These are phyloP conservation scores for Buxus sempervirens DNA, from an alignment of 164 flowering plant species.

Conservation along the genomic window DNA sequence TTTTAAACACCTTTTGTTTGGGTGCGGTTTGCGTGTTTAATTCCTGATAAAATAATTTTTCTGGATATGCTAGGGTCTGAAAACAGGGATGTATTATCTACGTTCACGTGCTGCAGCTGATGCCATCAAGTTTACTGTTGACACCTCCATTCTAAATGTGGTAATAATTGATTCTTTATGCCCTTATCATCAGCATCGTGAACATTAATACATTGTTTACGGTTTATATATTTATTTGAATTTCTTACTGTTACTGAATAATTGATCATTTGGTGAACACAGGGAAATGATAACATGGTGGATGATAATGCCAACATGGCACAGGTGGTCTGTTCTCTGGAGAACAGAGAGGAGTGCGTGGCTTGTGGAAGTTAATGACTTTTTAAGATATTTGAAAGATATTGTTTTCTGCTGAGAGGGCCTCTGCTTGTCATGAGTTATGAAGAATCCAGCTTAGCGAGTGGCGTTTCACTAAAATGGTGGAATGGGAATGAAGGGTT, in stretches of 20 bases:
- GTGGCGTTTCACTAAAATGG: background rate
- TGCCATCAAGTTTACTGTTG: slow-evolving; percentile 97
- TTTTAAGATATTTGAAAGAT: no score
- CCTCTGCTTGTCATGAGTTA: background rate
- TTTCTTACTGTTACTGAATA: slow-evolving; percentile 2
- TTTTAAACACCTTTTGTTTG: background rate
- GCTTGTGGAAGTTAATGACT: slow-evolving; percentile 96
- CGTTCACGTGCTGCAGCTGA: slow-evolving; percentile 94
- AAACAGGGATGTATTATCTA: slow-evolving; percentile 94
- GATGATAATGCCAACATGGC: slow-evolving; percentile 71
- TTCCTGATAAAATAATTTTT: background rate
- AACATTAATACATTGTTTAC: background rate
- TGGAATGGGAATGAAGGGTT: background rate
- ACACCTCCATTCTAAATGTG: slow-evolving; percentile 65
- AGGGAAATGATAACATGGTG: slow-evolving; percentile 35
- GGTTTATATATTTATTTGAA: background rate
- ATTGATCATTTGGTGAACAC: slow-evolving; percentile 7
- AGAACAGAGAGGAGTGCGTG: slow-evolving; percentile 87
- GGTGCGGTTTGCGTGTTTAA: background rate
- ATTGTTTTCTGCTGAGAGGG: no score
- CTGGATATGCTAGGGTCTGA: slow-evolving; percentile 29
- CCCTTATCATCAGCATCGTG: background rate
- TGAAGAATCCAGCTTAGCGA: no score
- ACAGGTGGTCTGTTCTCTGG: slow-evolving; percentile 80
- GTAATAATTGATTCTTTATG: background rate